phyloP scores from a whole-genome alignment of 106 monocot genomes.

The Hemerocallis citrina region DNA sequence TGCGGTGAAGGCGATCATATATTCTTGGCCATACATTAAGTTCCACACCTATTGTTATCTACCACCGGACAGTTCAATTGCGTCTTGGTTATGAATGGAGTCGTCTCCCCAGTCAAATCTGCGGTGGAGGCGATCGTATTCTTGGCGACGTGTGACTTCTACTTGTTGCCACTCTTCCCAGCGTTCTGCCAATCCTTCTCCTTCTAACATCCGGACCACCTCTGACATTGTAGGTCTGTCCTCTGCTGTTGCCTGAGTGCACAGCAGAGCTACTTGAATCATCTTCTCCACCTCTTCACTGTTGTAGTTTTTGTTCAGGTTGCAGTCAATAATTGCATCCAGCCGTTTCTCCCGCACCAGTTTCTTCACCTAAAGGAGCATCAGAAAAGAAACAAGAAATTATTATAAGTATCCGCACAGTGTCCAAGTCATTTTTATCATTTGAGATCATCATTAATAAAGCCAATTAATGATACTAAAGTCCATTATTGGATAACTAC shows the following conservation, averaged over 20 bases:
- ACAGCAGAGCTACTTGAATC: slow-evolving; percentile 67
- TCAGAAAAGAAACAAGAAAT: no score
- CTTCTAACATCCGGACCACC: slow-evolving; percentile 75
- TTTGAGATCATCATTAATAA: no score
- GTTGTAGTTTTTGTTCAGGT: slow-evolving; percentile 38
- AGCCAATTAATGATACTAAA: no score
- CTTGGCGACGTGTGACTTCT: slow-evolving; percentile 38
- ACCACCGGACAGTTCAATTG: slow-evolving; percentile 57
- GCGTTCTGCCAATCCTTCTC: slow-evolving; percentile 57
- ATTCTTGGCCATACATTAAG: no score
- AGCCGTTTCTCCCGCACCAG: slow-evolving; percentile 39
- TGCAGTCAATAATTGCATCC: slow-evolving; percentile 45
- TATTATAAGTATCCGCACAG: no score
- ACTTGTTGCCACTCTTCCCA: slow-evolving; percentile 81
- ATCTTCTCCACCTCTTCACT: slow-evolving; percentile 52
- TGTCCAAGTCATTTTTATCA: no score
- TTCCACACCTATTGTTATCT: slow-evolving; percentile 21
- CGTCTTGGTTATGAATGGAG: slow-evolving; percentile 44
- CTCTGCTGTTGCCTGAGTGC: slow-evolving; percentile 58
- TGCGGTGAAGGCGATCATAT: no score
- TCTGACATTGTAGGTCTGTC: slow-evolving; percentile 70
- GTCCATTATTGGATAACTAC: no score
- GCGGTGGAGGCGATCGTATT: slow-evolving; percentile 47
- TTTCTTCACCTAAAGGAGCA: slow-evolving; percentile 78
- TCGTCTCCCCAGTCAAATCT: slow-evolving; percentile 67